Evolutionary conservation across 1,139 yeast species (phyloP), one percentile per base, ranked within the genome.

Genomic region (Yamadazyma atmosphaerica): DNA sequence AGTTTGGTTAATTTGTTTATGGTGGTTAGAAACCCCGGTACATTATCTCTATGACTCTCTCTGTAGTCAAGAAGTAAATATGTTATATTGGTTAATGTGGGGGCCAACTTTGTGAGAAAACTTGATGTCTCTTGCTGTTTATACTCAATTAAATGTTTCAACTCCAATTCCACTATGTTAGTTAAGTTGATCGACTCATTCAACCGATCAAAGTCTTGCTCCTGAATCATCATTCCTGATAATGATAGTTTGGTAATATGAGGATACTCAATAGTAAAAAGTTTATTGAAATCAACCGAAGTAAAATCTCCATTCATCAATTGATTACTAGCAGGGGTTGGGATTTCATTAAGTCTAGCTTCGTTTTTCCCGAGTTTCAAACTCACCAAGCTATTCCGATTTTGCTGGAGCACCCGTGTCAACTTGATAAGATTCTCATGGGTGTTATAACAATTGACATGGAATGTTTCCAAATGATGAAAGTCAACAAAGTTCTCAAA

Each of bases 41-140:
- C 66, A 2, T 68, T 58, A 49, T 77, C 82, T 8, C 58, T 53
- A 13, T 54, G 37, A 1, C 71, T 60, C 44, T 78, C 79, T 34
- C 77, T 60, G 39, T 65, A 62, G 47, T 78, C 81, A 2, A 79
- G 47, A 16, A 61, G 56, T 23, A 79, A 49, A 22, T 54, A 52
- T 22, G 49, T 52, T 29, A 75, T 43, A 10, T 44, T 52, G 1
- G 22, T 38, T 27, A 74, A 49, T 19, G 54, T 41, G 0, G 57
- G 57, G 0, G 58, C 59, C 4, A 72, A 42, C 8, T 43, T 35
- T 1, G 40, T 34, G n/a, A 74, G 49, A 63, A 19, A 19, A 50
- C 50, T 35, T 50, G 49, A 31, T 54, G 35, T n/a, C 22, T 31
- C 21, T 16, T 13, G 19, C 12, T 22, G 9, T 32, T 54, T 60